Evolutionary conservation across 176 grass and related monocot genomes (phyloP).

Genomic region (Carex scoparia): DNA sequence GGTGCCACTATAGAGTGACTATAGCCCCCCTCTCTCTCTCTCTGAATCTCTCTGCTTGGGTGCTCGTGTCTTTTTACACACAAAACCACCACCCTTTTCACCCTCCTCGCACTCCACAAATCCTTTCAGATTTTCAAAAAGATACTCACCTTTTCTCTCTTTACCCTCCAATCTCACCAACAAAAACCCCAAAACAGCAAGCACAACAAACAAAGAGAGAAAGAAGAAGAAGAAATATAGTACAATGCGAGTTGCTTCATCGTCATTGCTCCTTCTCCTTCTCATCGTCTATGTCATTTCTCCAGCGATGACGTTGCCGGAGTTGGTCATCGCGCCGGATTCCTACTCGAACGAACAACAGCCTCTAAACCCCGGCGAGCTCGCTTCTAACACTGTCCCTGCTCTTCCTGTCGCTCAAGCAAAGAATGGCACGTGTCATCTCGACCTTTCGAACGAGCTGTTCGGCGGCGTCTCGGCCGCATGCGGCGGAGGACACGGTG

Average conservation of each 20-base stretch:
- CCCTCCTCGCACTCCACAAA: neutral
- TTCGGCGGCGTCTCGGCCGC: slow-evolving; percentile 92
- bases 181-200: neutral
- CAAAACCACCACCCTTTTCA: neutral
- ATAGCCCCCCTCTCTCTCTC: neutral
- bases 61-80: neutral
- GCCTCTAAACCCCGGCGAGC: slow-evolving; percentile 5
- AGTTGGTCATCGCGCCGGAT: slow-evolving; percentile 31
- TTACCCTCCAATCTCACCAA: neutral
- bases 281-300: slow-evolving; percentile 10
- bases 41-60: neutral
- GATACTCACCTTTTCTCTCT: slow-evolving; percentile 4
- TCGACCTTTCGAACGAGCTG: slow-evolving; percentile 92
- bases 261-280: slow-evolving; percentile 23
- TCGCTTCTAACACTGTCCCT: slow-evolving; percentile 38
- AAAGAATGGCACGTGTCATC: slow-evolving; percentile 42
- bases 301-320: slow-evolving; percentile 21
- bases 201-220: neutral
- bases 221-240: neutral
- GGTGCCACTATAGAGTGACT: neutral
- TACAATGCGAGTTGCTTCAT: slow-evolving; percentile 43
- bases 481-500: slow-evolving; percentile 48
- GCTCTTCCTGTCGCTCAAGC: slow-evolving; percentile 40
- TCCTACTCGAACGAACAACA: slow-evolving; percentile 32
- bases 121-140: neutral